Evolutionary conservation across 83 land plant genomes (phyloP).

Genomic region (Diphasiastrum complanatum): DNA sequence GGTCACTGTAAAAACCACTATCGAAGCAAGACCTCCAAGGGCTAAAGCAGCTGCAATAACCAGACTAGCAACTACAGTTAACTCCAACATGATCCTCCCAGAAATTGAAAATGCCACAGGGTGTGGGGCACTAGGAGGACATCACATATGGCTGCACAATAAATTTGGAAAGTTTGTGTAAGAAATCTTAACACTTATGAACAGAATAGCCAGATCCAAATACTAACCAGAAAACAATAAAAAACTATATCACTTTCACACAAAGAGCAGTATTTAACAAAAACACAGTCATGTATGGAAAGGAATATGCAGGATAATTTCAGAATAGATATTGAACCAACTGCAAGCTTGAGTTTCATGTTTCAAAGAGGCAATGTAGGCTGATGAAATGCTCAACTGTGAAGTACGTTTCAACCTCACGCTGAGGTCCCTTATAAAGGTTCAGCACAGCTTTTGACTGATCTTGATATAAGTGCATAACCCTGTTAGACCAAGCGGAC

Average conservation of each 20-base stretch:
- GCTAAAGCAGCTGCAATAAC: slow-evolving; percentile 59
- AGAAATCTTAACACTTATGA: slow-evolving; percentile 3
- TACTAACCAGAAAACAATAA: no score
- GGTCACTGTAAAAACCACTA: slow-evolving; percentile 46
- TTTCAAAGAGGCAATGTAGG: not conserved
- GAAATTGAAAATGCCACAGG: slow-evolving; percentile 81
- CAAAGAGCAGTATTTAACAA: no score
- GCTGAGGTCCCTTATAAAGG: slow-evolving; percentile 57
- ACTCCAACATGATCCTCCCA: slow-evolving; percentile 68
- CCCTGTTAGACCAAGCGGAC: slow-evolving; percentile 33
- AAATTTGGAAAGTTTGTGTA: not conserved
- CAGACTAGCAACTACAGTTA: slow-evolving; percentile 51
- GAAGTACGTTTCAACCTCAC: slow-evolving; percentile 52
- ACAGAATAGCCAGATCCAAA: not conserved
- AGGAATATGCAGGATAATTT: no score
- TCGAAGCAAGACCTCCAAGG: slow-evolving; percentile 56
- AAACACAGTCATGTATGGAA: no score
- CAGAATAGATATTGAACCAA: no score
- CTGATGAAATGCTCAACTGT: slow-evolving; percentile 28
- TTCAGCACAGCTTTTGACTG: slow-evolving; percentile 39
- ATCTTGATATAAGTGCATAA: slow-evolving; percentile 46
- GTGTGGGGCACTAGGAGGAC: slow-evolving; percentile 52
- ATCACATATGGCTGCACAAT: slow-evolving; percentile 64
- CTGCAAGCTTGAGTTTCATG: not conserved
- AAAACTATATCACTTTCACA: no score